Evolutionary conservation across 176 grass and related monocot genomes (phyloP), one percentile per base, ranked within the genome.

Genomic region (Aechmea fasciata): DNA sequence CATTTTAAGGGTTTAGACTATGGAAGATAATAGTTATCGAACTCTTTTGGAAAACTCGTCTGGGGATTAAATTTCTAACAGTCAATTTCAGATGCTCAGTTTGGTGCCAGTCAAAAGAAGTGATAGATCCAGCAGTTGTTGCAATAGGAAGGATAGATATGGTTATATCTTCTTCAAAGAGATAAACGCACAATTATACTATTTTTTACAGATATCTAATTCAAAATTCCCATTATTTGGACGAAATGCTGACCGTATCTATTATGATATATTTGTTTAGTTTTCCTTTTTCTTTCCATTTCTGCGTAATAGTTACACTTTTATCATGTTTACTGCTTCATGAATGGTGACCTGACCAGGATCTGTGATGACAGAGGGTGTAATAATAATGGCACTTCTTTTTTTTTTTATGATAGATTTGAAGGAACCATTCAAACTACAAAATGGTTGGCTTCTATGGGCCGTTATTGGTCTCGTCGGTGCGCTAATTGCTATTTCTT

Each of bases 381-480:
- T 11, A 77, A 70, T 73, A 76, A 41, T 69, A 3, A 3, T 51
- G 26, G 47, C 18, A 65, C 17, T 73, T 24, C 47, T 78, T 8
- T 76, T 1, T 8, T 76, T 1, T 28, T 41, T 67, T 33, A 8
- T 84, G 76, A 69, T 81, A 99, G 94, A 93, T 85, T 69, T 92
- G 62, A 87, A 83, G 83, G 77, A 93, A 68, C 89, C 89, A 66
- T 99, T 99, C 74, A 85, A 82, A 74, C 80, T 99, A 57, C 64
- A 48, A 75, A 87, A 87, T 83, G 89, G 94, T 52, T 99, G 94
- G 89, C 79, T 99, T 79, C 73, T 99, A 3, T 99, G 94, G 89
- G 84, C 89, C 82, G 94, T 75, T 74, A 50, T 88, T 81, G 84
- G 84, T 26, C 77, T 99, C 12, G 50, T 93, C 48, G 86, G 69